These are phyloP conservation scores for Barnettozyma populi DNA, from an alignment of 805 yeast species.

Conservation along the genomic window DNA sequence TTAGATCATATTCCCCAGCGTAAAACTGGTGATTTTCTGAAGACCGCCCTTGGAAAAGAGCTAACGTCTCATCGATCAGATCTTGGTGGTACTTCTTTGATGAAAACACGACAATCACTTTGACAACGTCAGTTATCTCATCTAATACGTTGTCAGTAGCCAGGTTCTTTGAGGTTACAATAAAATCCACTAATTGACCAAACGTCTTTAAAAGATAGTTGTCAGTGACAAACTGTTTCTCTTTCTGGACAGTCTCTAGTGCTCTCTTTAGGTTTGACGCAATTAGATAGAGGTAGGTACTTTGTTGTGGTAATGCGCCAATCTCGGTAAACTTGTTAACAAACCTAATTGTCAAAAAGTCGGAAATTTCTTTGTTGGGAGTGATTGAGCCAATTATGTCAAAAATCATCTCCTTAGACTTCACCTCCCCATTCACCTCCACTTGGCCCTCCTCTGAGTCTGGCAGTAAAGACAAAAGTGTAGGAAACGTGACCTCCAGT, in stretches of 20 bases:
- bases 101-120: constrained; percentile 30
- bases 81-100: constrained; percentile 35
- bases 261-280: constrained; percentile 17
- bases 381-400: constrained; percentile 25
- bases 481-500: constrained; percentile 47
- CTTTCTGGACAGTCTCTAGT: constrained; percentile 19
- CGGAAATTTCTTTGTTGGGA: constrained; percentile 29
- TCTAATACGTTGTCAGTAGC: constrained; percentile 20
- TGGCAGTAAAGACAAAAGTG: constrained; percentile 46
- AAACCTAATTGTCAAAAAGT: constrained; percentile 35
- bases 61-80: constrained; percentile 34
- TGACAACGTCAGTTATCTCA: constrained; percentile 29
- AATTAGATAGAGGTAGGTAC: constrained; percentile 15
- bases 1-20: constrained; percentile 6
- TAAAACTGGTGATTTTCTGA: constrained; percentile 15
- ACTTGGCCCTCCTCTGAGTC: constrained; percentile 31
- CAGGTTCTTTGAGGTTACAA: constrained; percentile 1
- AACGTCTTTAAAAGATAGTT: constrained; percentile 14
- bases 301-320: constrained; percentile 4
- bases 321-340: constrained; percentile 27
- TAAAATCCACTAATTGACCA: constrained; percentile 10
- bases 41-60: constrained; percentile 30
- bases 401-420: constrained; percentile 23
- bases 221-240: constrained; percentile 19
- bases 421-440: constrained; percentile 21